phyloP scores from a whole-genome alignment of 768 basidiomycete genomes.

The Xerocomellus amylosporus region DNA sequence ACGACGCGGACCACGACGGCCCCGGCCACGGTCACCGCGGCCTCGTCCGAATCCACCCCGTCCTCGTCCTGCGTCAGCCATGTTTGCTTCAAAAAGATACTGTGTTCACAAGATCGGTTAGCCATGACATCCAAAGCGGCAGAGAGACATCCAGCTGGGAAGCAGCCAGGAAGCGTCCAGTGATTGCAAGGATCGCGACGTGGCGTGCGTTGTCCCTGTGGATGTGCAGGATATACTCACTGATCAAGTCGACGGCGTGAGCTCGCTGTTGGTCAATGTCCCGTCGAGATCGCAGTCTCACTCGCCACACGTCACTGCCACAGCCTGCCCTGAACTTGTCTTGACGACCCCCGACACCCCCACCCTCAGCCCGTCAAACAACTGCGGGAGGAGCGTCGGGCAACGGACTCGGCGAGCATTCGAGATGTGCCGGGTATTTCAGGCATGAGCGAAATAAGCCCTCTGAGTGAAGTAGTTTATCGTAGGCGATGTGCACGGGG shows the following conservation, averaged over 20 bases:
- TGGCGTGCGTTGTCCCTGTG: neutral
- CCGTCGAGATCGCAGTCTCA: neutral
- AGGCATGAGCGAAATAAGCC: neutral
- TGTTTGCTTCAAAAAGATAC: conserved; percentile 35
- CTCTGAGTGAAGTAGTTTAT: neutral
- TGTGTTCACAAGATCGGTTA: conserved; percentile 27
- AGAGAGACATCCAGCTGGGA: conserved; percentile 49
- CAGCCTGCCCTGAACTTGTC: conserved; percentile 30
- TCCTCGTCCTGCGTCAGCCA: conserved; percentile 92
- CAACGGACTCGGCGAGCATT: no score
- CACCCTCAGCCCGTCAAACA: no score
- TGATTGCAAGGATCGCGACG: neutral
- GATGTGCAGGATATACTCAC: conserved; percentile 33
- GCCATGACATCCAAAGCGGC: conserved; percentile 40
- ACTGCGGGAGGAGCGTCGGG: neutral
- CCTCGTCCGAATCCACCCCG: conserved; percentile 91
- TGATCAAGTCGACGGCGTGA: conserved; percentile 29
- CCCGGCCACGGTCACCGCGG: conserved; percentile 64
- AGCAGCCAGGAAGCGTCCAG: neutral
- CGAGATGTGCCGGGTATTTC: neutral
- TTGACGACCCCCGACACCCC: conserved; percentile 21
- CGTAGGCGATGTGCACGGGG: neutral
- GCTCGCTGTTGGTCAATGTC: conserved; percentile 15
- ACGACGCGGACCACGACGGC: conserved; percentile 80
- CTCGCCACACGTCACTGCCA: neutral